Percentiles rank a stretch among this genome's conserved stretches.
Conservation (phyloP, 2,329 filamentous ascomycete species). For the Phialocephala sp. region DNA sequence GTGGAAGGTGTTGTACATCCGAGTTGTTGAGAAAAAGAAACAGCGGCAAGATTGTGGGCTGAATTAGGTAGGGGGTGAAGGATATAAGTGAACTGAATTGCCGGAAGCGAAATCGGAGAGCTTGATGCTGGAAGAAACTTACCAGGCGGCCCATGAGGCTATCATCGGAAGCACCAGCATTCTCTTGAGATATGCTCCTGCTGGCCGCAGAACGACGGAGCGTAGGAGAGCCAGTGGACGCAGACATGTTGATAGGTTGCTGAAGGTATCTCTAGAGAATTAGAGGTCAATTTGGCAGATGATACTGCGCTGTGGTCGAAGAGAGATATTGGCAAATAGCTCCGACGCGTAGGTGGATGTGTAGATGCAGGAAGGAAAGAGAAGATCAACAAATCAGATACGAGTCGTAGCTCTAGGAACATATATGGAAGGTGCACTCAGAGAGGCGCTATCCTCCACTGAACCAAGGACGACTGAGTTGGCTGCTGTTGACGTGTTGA, state of each 20-base stretch:
- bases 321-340: conserved; percentile 37
- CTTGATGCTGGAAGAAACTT: conserved; percentile 33
- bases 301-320: conserved; percentile 30
- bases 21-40: conserved; percentile 1
- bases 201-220: conserved; percentile 45
- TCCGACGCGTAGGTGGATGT: conserved; percentile 41
- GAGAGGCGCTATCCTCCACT: conserved; percentile 22
- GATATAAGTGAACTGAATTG: background rate
- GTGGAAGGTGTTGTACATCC: background rate
- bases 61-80: background rate
- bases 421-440: conserved; percentile 40
- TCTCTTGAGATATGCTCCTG: conserved; percentile 48
- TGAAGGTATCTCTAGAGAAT: conserved; percentile 20
- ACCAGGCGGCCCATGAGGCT: conserved; percentile 39
- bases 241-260: conserved; percentile 47
- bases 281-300: conserved; percentile 29
- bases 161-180: conserved; percentile 17
- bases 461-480: background rate
- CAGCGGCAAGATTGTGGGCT: background rate
- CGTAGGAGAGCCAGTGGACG: conserved; percentile 49
- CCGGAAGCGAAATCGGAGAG: background rate
- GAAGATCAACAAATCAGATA: conserved; percentile 40
- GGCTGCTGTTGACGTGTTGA: background rate
- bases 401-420: conserved; percentile 41
- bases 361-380: conserved; percentile 34